Percentiles rank a stretch among this genome's conserved stretches.
These are phyloP conservation scores for Neocucurbitaria cava DNA, from an alignment of 2,329 filamentous ascomycete genomes.

Conservation along the genomic window DNA sequence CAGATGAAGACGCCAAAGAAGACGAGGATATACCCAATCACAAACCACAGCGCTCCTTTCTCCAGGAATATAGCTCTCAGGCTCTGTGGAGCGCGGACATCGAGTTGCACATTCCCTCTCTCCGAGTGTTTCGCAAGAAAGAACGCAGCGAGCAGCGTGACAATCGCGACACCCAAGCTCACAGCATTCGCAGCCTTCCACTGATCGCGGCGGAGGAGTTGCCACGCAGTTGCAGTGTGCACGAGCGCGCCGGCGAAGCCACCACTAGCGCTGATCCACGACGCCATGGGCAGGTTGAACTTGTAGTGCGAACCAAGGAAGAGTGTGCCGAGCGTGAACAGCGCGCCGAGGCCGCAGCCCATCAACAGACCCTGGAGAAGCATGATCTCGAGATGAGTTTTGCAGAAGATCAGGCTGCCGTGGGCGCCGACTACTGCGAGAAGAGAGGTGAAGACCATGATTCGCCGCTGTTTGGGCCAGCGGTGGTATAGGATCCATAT, in stretches of 20 bases:
- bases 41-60: constrained; percentile 6
- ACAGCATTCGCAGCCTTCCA: background rate
- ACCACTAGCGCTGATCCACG: constrained; percentile 35
- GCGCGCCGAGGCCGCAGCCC: constrained; percentile 22
- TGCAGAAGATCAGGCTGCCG: background rate
- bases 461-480: background rate
- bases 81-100: background rate
- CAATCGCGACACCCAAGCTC: constrained; percentile 3
- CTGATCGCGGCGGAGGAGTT: background rate
- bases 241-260: constrained; percentile 23
- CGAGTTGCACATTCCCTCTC: background rate
- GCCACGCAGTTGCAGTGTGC: constrained; percentile 14
- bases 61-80: background rate
- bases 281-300: constrained; percentile 40
- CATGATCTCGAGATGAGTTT: background rate
- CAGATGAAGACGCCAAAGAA: constrained; percentile 17
- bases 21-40: constrained; percentile 5
- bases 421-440: background rate
- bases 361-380: constrained; percentile 20
- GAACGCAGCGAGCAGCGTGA: constrained; percentile 12
- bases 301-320: constrained; percentile 30
- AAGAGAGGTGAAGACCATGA: background rate
- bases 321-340: constrained; percentile 17
- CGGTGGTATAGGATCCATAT: constrained; percentile 11
- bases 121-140: constrained; percentile 5